phyloP scores from a whole-genome alignment of 2,329 filamentous ascomycete genomes.

The Trichoderma cornu-damae region DNA sequence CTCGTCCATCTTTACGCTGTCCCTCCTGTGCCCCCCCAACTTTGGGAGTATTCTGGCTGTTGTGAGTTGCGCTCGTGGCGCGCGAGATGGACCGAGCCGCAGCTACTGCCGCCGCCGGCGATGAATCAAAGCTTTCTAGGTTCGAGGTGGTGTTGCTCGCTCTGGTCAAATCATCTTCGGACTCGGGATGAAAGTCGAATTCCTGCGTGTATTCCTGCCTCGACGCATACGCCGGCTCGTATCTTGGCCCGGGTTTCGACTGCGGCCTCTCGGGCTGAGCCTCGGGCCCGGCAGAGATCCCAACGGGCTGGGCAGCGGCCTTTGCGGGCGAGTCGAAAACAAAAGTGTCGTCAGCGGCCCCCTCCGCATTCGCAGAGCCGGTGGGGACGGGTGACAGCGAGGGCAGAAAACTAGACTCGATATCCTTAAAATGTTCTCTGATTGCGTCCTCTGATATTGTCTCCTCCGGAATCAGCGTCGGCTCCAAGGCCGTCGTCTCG shows the following conservation, averaged over 20 bases:
- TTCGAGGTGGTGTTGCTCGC: slow-evolving; percentile 43
- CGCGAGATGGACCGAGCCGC: slow-evolving; percentile 50
- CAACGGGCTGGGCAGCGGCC: slow-evolving; percentile 23
- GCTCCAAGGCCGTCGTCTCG: slow-evolving; percentile 37
- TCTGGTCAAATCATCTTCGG: slow-evolving; percentile 27
- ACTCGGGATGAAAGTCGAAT: slow-evolving; percentile 14
- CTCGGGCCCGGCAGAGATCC: background rate
- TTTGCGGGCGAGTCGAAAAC: slow-evolving; percentile 48
- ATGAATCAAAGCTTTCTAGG: slow-evolving; percentile 52
- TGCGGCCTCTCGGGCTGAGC: background rate
- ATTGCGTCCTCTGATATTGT: slow-evolving; percentile 51
- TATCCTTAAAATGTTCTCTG: slow-evolving; percentile 54
- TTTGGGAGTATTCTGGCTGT: slow-evolving; percentile 12
- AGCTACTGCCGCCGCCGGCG: slow-evolving; percentile 52
- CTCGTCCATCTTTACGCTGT: slow-evolving; percentile 26
- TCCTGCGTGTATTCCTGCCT: slow-evolving; percentile 20
- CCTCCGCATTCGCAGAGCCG: slow-evolving; percentile 35
- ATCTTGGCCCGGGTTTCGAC: background rate
- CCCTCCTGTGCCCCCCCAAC: slow-evolving; percentile 25
- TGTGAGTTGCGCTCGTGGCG: slow-evolving; percentile 41
- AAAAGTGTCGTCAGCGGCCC: slow-evolving; percentile 54
- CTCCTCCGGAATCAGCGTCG: slow-evolving; percentile 36
- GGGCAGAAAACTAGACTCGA: slow-evolving; percentile 61
- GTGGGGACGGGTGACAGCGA: slow-evolving; percentile 52
- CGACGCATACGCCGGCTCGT: slow-evolving; percentile 21